Conservation (phyloP, 352 stramenopile genomes). For the Phytophthora pluvialis region DNA sequence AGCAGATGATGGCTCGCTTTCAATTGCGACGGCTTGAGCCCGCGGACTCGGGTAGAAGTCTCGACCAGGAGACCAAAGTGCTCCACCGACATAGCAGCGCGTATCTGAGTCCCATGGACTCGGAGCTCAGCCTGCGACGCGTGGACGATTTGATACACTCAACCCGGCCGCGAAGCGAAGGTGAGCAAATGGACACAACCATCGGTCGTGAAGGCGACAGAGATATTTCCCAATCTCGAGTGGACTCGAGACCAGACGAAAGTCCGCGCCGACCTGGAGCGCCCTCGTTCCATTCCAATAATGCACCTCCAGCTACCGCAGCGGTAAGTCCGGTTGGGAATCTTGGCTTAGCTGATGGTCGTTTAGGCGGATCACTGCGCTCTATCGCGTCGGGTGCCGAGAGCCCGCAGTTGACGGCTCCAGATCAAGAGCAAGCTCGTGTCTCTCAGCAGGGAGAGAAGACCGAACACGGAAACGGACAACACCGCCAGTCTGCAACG, state of each 20-base stretch:
- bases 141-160: slow-evolving; percentile 26
- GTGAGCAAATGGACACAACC: slow-evolving; percentile 15
- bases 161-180: slow-evolving; percentile 19
- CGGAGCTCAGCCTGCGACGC: slow-evolving; percentile 20
- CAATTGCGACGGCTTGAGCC: slow-evolving; percentile 45
- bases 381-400: slow-evolving; percentile 14
- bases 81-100: slow-evolving; percentile 13
- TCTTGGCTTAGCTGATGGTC: slow-evolving; percentile 8
- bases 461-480: slow-evolving; percentile 2
- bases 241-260: slow-evolving; percentile 21
- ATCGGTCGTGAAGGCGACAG: slow-evolving; percentile 9
- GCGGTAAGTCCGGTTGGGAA: slow-evolving; percentile 7
- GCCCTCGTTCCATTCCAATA: slow-evolving; percentile 22
- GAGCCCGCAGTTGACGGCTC: background rate
- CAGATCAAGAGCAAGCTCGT: slow-evolving; percentile 16
- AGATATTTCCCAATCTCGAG: slow-evolving; percentile 18
- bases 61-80: slow-evolving; percentile 1
- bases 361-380: slow-evolving; percentile 8
- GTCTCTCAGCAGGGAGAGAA: slow-evolving; percentile 8
- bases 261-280: slow-evolving; percentile 23
- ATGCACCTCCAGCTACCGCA: slow-evolving; percentile 7
- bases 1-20: slow-evolving; percentile 63
- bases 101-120: slow-evolving; percentile 21
- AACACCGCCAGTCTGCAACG: background rate
- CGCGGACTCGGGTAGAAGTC: slow-evolving; percentile 6